Evolutionary conservation across 192 early-diverging fungal species (phyloP), one percentile per base, ranked within the genome.

Genomic region (Anaeromyces robustus): DNA sequence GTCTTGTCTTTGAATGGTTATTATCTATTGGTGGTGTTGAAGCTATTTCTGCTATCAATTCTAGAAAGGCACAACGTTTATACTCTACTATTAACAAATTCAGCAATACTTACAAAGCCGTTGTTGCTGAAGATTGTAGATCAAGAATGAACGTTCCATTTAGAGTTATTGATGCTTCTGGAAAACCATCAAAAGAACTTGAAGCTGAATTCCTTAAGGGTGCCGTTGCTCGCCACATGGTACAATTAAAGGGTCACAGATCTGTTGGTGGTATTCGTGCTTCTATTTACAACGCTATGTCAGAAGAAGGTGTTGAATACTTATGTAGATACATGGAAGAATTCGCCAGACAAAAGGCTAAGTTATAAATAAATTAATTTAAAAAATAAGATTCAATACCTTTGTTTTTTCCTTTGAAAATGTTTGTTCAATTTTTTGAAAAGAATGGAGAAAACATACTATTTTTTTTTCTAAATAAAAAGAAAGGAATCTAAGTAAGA

Each of bases 61-160:
- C 87, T n/a, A 80, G 83, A 29, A 97, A 98, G 84, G 85, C 93
- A 11, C 68, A 43, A 17, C 86, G 88, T 77, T 82, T 99, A 12
- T 97, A 98, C 83, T 81, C 85, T 30, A 86, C 86, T 12, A 86
- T 96, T 79, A 91, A 91, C 78, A 80, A 80, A 41, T 84, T 84
- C 77, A 85, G 86, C 77, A 85, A 83, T 28, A 82, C 14, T 0
- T 86, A 79, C 82, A 30, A n/a, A 29, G 81, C 77, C 22, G 30
- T 81, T 17, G 84, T 84, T 30, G 84, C 86, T 29, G 82, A 83
- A 79, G 86, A 80, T 26, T 83, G 82, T 17, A 89, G 96, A 30
- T 94, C 93, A 34, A 86, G 89, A 28, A 99, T 98, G 97, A 99
- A 99, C 84, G 88, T 97, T 11, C 92, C 94, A 28, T 97, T 98